Evolutionary conservation across 306 rosid species (phyloP).

Genomic region (Comarum palustre): DNA sequence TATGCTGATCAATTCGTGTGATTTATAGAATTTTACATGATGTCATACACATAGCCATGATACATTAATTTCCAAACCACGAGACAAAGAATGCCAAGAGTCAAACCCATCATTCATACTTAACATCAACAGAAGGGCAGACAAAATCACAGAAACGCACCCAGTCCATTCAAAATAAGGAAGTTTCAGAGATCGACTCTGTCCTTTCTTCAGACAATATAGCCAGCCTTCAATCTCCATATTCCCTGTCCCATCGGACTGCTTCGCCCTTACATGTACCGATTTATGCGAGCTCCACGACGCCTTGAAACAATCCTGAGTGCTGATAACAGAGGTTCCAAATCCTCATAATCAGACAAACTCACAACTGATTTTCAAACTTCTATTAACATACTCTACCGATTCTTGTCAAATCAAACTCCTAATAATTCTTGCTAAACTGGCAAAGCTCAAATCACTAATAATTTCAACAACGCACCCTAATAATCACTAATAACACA

Average conservation of each 20-base stretch:
- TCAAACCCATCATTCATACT: slow-evolving; percentile 17
- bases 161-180: slow-evolving; percentile 97
- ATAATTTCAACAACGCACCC: not conserved
- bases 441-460: not conserved
- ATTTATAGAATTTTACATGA: not conserved
- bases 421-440: not conserved
- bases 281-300: slow-evolving; percentile 92
- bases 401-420: not conserved
- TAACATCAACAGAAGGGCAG: slow-evolving; percentile 11
- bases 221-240: slow-evolving; percentile 63
- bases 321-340: slow-evolving; percentile 48
- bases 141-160: slow-evolving; percentile 37
- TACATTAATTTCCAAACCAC: not conserved
- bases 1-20: not conserved
- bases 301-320: slow-evolving; percentile 95
- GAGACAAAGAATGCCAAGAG: not conserved
- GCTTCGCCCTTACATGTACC: slow-evolving; percentile 70
- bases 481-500: not conserved
- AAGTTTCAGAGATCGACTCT: slow-evolving; percentile 67
- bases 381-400: not conserved
- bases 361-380: not conserved
- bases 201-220: slow-evolving; percentile 81
- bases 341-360: not conserved
- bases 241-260: slow-evolving; percentile 39
- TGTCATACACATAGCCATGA: not conserved